Evolutionary conservation across 805 yeast genomes (phyloP), one percentile per base, ranked within the genome.

Genomic region (Kodamaea leandrae): DNA sequence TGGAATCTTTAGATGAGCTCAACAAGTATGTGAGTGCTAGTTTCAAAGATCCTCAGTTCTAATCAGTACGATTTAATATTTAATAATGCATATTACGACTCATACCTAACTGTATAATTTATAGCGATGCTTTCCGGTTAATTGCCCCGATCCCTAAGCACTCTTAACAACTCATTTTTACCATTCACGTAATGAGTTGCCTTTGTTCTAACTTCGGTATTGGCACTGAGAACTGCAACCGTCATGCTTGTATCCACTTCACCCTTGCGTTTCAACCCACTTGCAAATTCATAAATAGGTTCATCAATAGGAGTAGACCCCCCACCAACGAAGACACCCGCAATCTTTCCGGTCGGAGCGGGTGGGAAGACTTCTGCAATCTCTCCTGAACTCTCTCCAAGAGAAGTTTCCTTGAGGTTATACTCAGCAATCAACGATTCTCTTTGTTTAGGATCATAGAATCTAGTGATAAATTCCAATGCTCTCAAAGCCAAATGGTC

Each of bases 241-340:
- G 86, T 78, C 46, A 81, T 70, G 2, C 76, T 77, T 37, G 72
- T 59, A 3, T 64, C 63, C n/a, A 80, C 53, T 6, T 54, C 56
- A 1, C 61, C 59, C 3, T 59, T 60, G n/a, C 57, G 55, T 6
- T 55, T 52, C 33, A 77, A 57, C 3, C 61, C 67, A 44, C 77
- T 74, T 18, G 77, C 75, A 47, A 69, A 73, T 39, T 76, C 78
- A 62, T 76, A 82, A 17, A 78, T 60, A 13, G 84, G 80, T 50
- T 86, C 93, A 53, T 83, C 83, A n/a, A 80, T 68, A 0, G 83
- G 78, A 6, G 83, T 75, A 3, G 79, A 70, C 2, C 86, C 82
- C 21, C 91, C 91, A 36, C 82, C 77, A 32, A 78, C 66, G 47
- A 82, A 71, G 12, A 80, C 55, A 4, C 39, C 43, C 6, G 34